These are phyloP conservation scores for Daedaleopsis nitida DNA, from an alignment of 768 basidiomycete species.

Conservation along the genomic window DNA sequence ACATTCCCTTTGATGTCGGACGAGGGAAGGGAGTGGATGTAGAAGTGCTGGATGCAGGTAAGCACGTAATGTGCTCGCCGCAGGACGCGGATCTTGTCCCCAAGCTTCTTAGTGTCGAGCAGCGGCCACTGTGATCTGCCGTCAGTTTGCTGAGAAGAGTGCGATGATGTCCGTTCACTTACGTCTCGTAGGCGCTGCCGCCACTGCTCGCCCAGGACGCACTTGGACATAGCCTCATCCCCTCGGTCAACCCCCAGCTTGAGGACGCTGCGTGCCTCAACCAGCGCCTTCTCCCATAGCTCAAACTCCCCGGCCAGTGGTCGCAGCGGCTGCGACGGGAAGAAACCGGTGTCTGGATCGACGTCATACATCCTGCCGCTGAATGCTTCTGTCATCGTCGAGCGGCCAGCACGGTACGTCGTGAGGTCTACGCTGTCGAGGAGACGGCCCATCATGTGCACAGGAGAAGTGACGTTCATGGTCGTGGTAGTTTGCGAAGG, in stretches of 20 bases:
- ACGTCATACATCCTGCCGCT: constrained; percentile 48
- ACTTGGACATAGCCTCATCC: constrained; percentile 48
- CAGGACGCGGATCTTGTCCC: constrained; percentile 57
- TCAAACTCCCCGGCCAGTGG: constrained; percentile 54
- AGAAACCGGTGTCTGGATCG: constrained; percentile 74
- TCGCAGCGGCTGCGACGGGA: constrained; percentile 68
- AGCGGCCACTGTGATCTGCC: constrained; percentile 62
- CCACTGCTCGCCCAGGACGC: constrained; percentile 67
- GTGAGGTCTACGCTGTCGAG: constrained; percentile 12
- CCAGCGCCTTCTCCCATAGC: constrained; percentile 73
- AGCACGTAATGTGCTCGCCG: constrained; percentile 90
- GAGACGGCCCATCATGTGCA: constrained; percentile 23
- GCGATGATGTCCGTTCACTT: constrained; percentile 33
- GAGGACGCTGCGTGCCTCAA: constrained; percentile 53
- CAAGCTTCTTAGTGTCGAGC: constrained; percentile 56
- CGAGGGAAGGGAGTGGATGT: constrained; percentile 76
- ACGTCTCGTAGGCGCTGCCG: constrained; percentile 63
- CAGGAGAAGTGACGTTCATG: constrained; percentile 26
- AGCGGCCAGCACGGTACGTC: neutral
- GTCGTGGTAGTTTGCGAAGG: neutral
- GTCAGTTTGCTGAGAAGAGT: neutral
- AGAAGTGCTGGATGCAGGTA: constrained; percentile 88
- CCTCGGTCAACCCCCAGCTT: constrained; percentile 59
- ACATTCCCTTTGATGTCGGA: constrained; percentile 40
- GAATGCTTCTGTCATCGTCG: constrained; percentile 6